Percentiles rank a stretch among this genome's conserved stretches.
phyloP scores from a whole-genome alignment of 352 stramenopile genomes.

The Globisporangium canariense region DNA sequence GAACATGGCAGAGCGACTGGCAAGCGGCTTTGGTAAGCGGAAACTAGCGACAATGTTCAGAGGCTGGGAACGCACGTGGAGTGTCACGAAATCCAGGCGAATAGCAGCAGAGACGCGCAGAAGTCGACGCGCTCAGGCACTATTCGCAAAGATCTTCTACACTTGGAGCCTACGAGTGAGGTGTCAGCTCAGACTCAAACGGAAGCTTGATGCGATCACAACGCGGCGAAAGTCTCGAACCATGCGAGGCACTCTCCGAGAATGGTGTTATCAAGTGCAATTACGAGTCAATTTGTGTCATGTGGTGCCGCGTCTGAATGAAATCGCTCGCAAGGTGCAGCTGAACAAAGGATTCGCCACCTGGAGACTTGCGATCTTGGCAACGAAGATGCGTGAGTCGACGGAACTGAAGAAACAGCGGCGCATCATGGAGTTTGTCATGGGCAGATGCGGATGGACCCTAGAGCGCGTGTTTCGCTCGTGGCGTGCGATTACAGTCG shows the following conservation, averaged over 20 bases:
- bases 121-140: neutral
- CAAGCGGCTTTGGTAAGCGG: neutral
- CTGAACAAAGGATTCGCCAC: neutral
- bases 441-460: slow-evolving; percentile 24
- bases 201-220: neutral
- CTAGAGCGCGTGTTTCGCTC: slow-evolving; percentile 27
- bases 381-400: slow-evolving; percentile 10
- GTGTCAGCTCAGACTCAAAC: neutral
- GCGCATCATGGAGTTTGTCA: slow-evolving; percentile 34
- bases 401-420: slow-evolving; percentile 27
- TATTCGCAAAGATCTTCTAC: neutral
- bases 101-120: neutral
- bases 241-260: neutral
- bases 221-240: neutral
- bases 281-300: neutral
- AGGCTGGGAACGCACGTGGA: slow-evolving; percentile 2
- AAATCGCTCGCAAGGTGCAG: neutral
- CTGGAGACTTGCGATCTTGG: slow-evolving; percentile 16
- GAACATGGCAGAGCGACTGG: neutral
- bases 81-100: neutral
- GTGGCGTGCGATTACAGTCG: slow-evolving; percentile 23
- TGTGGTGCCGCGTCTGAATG: neutral
- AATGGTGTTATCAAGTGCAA: neutral
- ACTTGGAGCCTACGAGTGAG: neutral
- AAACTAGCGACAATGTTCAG: neutral